A percentile compares a stretch with the other conserved stretches of the same genome.
These are phyloP conservation scores for Colletotrichum orbiculare DNA, from an alignment of 2,329 filamentous ascomycete species.

Conservation along the genomic window DNA sequence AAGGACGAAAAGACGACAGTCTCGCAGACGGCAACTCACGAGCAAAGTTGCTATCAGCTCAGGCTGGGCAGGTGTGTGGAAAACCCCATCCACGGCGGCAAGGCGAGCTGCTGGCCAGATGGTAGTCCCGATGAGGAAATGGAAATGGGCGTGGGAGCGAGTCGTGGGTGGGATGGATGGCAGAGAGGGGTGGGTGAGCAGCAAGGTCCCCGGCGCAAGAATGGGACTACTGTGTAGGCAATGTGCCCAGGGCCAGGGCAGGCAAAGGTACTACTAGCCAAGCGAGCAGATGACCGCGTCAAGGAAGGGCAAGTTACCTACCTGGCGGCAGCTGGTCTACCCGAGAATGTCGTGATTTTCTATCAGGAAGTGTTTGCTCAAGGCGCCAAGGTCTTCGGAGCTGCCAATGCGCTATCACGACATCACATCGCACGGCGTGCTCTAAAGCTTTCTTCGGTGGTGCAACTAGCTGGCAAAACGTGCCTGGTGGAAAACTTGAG, in stretches of 20 bases:
- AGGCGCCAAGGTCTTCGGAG: neutral
- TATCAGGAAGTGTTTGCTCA: neutral
- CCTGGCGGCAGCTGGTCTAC: no score
- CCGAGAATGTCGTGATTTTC: no score
- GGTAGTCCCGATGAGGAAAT: constrained; percentile 18
- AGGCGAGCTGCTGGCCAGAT: constrained; percentile 34
- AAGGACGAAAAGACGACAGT: neutral
- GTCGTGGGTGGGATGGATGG: constrained; percentile 22
- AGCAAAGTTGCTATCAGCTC: constrained; percentile 23
- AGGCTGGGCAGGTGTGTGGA: constrained; percentile 16
- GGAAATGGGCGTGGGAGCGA: constrained; percentile 19
- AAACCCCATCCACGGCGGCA: constrained; percentile 27
- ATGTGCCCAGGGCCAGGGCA: neutral
- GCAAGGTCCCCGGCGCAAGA: constrained; percentile 32
- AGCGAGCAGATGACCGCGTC: neutral
- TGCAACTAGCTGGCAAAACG: constrained; percentile 24
- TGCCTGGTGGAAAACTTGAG: constrained; percentile 30
- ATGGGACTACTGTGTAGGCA: constrained; percentile 16
- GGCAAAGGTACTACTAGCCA: neutral
- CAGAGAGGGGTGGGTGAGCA: constrained; percentile 3
- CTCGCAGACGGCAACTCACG: constrained; percentile 22
- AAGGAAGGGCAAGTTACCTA: no score
- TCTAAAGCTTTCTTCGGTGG: constrained; percentile 19
- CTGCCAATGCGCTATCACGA: constrained; percentile 26
- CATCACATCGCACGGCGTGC: constrained; percentile 20